phyloP scores from a whole-genome alignment of 148 eudicot species.

The Diospyros kaki region DNA sequence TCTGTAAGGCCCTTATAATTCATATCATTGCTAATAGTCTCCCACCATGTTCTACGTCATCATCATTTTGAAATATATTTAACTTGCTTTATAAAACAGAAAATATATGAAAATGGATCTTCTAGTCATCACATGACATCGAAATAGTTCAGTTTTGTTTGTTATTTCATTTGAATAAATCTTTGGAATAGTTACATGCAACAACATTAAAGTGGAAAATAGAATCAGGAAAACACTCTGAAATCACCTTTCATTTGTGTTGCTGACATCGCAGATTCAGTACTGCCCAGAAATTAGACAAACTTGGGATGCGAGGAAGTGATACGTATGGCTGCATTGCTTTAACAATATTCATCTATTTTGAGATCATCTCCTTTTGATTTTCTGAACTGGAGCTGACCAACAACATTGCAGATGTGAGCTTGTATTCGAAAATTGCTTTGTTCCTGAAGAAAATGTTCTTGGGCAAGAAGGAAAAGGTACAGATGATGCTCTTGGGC shows the following conservation, averaged over 20 bases:
- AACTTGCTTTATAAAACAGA: not conserved
- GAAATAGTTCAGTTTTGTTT: not conserved
- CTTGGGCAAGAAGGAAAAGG: slow-evolving; percentile 97
- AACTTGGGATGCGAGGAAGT: slow-evolving; percentile 99
- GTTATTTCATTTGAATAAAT: not conserved
- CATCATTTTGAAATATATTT: not conserved
- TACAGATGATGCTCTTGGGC: slow-evolving; percentile 15
- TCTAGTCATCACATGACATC: not conserved
- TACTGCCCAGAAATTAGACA: slow-evolving; percentile 98
- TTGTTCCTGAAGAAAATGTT: slow-evolving; percentile 86
- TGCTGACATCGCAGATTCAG: slow-evolving; percentile 68
- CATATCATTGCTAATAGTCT: too few species aligned
- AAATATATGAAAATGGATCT: not conserved
- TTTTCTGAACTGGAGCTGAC: not conserved
- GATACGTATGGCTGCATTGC: slow-evolving; percentile 72
- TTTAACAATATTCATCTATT: slow-evolving; percentile 4
- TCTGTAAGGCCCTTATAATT: too few species aligned
- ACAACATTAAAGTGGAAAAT: not conserved
- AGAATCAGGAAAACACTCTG: slow-evolving; percentile 1
- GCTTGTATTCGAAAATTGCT: slow-evolving; percentile 97
- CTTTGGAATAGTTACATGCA: not conserved
- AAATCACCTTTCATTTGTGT: slow-evolving; percentile 3
- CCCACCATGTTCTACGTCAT: too few species aligned
- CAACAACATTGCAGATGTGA: slow-evolving; percentile 72
- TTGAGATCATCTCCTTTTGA: not conserved